phyloP scores from a whole-genome alignment of 2,329 filamentous ascomycete genomes.

The Aspergillus tamarii region DNA sequence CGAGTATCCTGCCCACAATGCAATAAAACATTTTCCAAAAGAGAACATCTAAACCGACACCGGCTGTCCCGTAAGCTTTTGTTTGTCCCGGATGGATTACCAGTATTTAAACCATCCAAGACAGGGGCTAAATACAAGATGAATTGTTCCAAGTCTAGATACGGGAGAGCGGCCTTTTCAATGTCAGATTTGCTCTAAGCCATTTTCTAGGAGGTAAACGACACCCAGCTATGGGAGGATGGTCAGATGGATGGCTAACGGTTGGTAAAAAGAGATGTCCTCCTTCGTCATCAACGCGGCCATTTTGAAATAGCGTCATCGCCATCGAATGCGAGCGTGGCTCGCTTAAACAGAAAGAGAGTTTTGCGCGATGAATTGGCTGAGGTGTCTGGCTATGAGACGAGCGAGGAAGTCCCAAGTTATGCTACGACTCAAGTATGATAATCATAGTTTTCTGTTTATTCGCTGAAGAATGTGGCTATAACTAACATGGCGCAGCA shows the following conservation, averaged over 20 bases:
- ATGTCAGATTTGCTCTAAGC: background rate
- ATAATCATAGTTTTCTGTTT: background rate
- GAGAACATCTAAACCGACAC: constrained; percentile 3
- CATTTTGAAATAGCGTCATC: background rate
- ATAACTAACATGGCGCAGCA: background rate
- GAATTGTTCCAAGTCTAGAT: background rate
- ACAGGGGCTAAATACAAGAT: background rate
- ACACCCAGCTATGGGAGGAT: background rate
- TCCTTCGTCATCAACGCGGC: background rate
- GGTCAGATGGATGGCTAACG: background rate
- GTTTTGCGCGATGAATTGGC: background rate
- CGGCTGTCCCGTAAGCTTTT: background rate
- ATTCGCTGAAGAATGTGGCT: background rate
- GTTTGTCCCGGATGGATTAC: background rate
- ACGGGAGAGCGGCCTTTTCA: constrained; percentile 1
- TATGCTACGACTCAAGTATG: background rate
- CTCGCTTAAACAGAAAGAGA: background rate
- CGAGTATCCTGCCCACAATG: constrained; percentile 1
- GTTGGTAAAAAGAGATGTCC: background rate
- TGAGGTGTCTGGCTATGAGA: background rate
- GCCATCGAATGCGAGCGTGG: background rate
- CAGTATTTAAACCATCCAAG: background rate
- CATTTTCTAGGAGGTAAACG: background rate
- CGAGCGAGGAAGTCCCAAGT: background rate
- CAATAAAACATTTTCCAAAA: constrained; percentile 1